These are phyloP conservation scores for Henckelia pumila DNA, from an alignment of 257 asterid genomes.

Conservation along the genomic window DNA sequence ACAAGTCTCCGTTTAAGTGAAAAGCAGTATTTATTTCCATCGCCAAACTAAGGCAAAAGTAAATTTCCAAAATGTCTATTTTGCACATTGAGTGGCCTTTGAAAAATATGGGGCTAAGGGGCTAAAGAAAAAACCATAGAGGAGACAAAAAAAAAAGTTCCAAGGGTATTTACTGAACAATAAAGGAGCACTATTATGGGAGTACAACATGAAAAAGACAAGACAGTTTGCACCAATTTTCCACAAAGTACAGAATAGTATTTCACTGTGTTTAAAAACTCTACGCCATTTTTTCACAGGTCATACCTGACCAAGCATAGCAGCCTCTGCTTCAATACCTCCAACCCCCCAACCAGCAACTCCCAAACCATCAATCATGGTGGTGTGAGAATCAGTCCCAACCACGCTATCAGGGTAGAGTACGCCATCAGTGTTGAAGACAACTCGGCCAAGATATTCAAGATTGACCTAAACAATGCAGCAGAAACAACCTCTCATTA, in stretches of 20 bases:
- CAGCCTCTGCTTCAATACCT: conserved; percentile 98
- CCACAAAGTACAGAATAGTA: conserved; percentile 1
- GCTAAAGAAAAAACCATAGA: no score
- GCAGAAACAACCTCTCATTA: conserved; percentile 9
- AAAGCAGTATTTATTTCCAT: conserved; percentile 5
- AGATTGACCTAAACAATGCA: conserved; percentile 68
- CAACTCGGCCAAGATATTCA: conserved; percentile 93
- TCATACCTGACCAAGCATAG: conserved; percentile 96
- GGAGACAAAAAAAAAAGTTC: no score
- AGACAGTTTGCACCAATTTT: not conserved
- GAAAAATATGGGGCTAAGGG: not conserved
- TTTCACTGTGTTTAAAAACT: not conserved
- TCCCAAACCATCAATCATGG: conserved; percentile 95
- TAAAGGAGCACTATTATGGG: not conserved
- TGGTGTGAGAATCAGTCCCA: conserved; percentile 95
- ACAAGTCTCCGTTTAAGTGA: conserved; percentile 18
- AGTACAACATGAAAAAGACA: conserved; percentile 7
- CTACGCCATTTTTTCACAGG: not conserved
- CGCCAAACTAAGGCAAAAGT: conserved; percentile 12
- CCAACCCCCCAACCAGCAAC: conserved; percentile 99
- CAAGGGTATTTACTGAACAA: not conserved
- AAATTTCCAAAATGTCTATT: not conserved
- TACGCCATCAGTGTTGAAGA: conserved; percentile 72
- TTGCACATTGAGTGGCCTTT: not conserved
- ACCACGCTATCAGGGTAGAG: conserved; percentile 97